These are phyloP conservation scores for Apiospora marii DNA, from an alignment of 2,329 filamentous ascomycete genomes.

Conservation along the genomic window DNA sequence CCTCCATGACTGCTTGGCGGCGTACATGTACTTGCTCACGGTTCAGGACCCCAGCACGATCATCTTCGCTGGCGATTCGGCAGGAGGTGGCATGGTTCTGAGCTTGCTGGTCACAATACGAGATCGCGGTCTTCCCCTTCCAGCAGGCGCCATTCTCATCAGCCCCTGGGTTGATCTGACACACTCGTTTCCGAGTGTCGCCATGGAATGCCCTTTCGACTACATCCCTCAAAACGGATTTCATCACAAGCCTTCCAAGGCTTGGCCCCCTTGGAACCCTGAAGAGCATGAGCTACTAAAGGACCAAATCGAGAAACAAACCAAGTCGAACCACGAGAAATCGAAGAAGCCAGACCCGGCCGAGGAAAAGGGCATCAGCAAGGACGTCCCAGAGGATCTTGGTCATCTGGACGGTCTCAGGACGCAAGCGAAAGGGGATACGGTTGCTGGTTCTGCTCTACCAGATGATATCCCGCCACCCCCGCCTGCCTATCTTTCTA, in stretches of 20 bases:
- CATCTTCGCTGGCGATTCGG: constrained; percentile 89
- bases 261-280: constrained; percentile 92
- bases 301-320: constrained; percentile 56
- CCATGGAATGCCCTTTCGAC: constrained; percentile 74
- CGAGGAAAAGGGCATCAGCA: constrained; percentile 35
- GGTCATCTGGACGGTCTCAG: constrained; percentile 27
- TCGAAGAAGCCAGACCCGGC: constrained; percentile 47
- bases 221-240: constrained; percentile 92
- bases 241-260: constrained; percentile 84
- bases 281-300: constrained; percentile 71
- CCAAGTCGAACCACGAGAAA: constrained; percentile 40
- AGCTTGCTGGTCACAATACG: constrained; percentile 81
- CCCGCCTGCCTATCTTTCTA: constrained; percentile 53
- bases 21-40: constrained; percentile 84
- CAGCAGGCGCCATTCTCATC: constrained; percentile 88
- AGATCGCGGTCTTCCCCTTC: constrained; percentile 83
- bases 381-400: constrained; percentile 33
- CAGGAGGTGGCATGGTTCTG: constrained; percentile 89
- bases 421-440: constrained; percentile 23
- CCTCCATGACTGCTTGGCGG: constrained; percentile 86
- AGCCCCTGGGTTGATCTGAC: constrained; percentile 97
- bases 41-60: constrained; percentile 82
- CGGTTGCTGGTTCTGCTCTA: constrained; percentile 23
- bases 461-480: constrained; percentile 26
- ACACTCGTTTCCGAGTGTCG: constrained; percentile 93